A percentile compares a stretch with the other conserved stretches of the same genome.
Conservation (phyloP, 352 stramenopile species). For the Phytophthora sansomeana region DNA sequence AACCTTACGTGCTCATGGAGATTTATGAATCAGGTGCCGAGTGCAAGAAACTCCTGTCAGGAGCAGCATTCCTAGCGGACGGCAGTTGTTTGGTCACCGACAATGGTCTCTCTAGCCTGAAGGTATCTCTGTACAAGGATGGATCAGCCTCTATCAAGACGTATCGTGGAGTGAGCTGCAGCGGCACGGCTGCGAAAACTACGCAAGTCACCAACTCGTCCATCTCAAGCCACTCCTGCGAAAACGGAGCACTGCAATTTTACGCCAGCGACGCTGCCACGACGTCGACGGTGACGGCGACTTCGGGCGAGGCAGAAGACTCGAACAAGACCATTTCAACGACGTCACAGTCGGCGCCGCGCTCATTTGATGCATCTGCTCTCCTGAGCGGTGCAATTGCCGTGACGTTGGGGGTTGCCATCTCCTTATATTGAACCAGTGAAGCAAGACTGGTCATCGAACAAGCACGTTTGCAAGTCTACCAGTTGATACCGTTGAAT, state of each 20-base stretch:
- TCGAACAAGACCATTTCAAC: slow-evolving; percentile 33
- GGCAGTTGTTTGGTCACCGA: slow-evolving; percentile 51
- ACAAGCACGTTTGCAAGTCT: not conserved
- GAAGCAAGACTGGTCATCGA: not conserved
- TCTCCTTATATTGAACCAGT: slow-evolving; percentile 18
- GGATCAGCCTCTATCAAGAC: slow-evolving; percentile 44
- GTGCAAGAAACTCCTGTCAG: slow-evolving; percentile 44
- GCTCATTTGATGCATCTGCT: slow-evolving; percentile 8
- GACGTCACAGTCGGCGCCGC: slow-evolving; percentile 24
- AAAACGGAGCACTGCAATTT: slow-evolving; percentile 40
- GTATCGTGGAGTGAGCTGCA: slow-evolving; percentile 45
- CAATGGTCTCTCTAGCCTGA: slow-evolving; percentile 49
- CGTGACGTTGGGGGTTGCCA: slow-evolving; percentile 6
- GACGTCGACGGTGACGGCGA: slow-evolving; percentile 12
- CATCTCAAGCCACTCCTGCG: slow-evolving; percentile 37
- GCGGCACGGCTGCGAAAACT: slow-evolving; percentile 32
- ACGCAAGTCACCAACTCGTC: slow-evolving; percentile 33
- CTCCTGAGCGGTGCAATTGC: slow-evolving; percentile 11
- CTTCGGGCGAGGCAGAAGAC: slow-evolving; percentile 1
- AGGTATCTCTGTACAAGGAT: slow-evolving; percentile 37
- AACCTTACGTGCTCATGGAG: slow-evolving; percentile 44
- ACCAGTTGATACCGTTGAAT: slow-evolving; percentile 6
- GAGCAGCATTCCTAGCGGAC: slow-evolving; percentile 50
- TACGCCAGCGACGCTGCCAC: slow-evolving; percentile 33
- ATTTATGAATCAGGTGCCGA: slow-evolving; percentile 36